Evolutionary conservation across 805 yeast species (phyloP).

Genomic region (Candida broadrunensis): DNA sequence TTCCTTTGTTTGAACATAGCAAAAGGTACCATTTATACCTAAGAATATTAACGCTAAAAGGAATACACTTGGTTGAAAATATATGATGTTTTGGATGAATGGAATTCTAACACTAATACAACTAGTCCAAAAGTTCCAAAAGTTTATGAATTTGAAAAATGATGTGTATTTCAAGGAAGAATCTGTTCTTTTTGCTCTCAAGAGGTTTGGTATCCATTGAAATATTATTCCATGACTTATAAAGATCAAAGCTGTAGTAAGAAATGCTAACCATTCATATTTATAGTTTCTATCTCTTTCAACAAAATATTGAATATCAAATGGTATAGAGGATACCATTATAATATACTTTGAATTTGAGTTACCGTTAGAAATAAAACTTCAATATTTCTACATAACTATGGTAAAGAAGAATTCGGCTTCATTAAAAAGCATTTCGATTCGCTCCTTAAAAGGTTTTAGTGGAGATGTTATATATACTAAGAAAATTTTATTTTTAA

Average conservation of each 20-base stretch:
- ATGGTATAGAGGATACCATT: slow-evolving; percentile 24
- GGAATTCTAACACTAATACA: slow-evolving; percentile 21
- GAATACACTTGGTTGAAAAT: slow-evolving; percentile 41
- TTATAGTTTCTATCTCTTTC: slow-evolving; percentile 34
- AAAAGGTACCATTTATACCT: slow-evolving; percentile 26
- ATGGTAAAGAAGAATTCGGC: not conserved
- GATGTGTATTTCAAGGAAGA: slow-evolving; percentile 10
- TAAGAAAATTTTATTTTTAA: not conserved
- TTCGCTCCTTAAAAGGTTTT: not conserved
- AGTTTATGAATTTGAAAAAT: slow-evolving; percentile 23
- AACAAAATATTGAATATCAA: slow-evolving; percentile 33
- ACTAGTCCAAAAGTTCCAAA: slow-evolving; percentile 26
- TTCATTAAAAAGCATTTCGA: not conserved
- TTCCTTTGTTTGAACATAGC: slow-evolving; percentile 31
- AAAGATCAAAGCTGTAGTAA: slow-evolving; percentile 21
- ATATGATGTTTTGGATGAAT: slow-evolving; percentile 13
- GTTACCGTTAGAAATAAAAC: not conserved
- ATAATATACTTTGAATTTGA: not conserved
- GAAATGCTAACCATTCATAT: slow-evolving; percentile 35
- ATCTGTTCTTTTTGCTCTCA: slow-evolving; percentile 21
- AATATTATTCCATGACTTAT: slow-evolving; percentile 39
- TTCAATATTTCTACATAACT: no score
- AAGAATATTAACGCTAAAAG: slow-evolving; percentile 24
- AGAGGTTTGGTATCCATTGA: slow-evolving; percentile 37
- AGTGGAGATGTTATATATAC: not conserved